A percentile compares a stretch with the other conserved stretches of the same genome.
Evolutionary conservation across 1,139 yeast genomes (phyloP).

Genomic region (Pichia sp.): DNA sequence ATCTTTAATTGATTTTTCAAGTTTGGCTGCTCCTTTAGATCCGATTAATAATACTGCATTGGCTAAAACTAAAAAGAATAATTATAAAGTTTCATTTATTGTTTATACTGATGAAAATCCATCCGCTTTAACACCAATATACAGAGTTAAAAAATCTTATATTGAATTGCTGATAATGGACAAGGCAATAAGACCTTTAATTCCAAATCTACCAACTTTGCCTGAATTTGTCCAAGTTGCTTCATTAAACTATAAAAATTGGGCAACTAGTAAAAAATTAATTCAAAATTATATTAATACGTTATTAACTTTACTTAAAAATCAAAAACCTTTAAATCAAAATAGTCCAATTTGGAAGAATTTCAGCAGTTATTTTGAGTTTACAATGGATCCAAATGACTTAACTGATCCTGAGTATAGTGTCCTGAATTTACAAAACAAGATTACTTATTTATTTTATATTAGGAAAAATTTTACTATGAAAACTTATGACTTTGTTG

Average conservation of each 20-base stretch:
- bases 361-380: slow-evolving; percentile 26
- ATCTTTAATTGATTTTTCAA: slow-evolving; percentile 42
- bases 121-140: slow-evolving; percentile 25
- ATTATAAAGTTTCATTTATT: slow-evolving; percentile 25
- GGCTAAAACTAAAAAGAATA: slow-evolving; percentile 27
- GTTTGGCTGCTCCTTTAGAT: slow-evolving; percentile 9
- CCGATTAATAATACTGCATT: neutral
- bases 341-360: slow-evolving; percentile 21
- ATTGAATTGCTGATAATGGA: slow-evolving; percentile 24
- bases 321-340: slow-evolving; percentile 9
- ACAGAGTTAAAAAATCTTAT: slow-evolving; percentile 24
- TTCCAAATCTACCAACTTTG: slow-evolving; percentile 41
- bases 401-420: slow-evolving; percentile 10
- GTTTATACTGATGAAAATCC: slow-evolving; percentile 26
- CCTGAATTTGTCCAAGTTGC: slow-evolving; percentile 49
- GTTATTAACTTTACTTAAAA: slow-evolving; percentile 16
- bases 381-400: slow-evolving; percentile 16
- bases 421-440: slow-evolving; percentile 14
- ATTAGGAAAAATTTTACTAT: slow-evolving; percentile 19
- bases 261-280: slow-evolving; percentile 29
- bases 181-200: slow-evolving; percentile 19
- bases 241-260: slow-evolving; percentile 25
- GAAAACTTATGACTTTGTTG: slow-evolving; percentile 22
- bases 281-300: slow-evolving; percentile 28
- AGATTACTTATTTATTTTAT: slow-evolving; percentile 18